Percentiles rank a stretch among this genome's conserved stretches.
Evolutionary conservation across 441 rosid genomes (phyloP).

Genomic region (Gossypium gossypioides): DNA sequence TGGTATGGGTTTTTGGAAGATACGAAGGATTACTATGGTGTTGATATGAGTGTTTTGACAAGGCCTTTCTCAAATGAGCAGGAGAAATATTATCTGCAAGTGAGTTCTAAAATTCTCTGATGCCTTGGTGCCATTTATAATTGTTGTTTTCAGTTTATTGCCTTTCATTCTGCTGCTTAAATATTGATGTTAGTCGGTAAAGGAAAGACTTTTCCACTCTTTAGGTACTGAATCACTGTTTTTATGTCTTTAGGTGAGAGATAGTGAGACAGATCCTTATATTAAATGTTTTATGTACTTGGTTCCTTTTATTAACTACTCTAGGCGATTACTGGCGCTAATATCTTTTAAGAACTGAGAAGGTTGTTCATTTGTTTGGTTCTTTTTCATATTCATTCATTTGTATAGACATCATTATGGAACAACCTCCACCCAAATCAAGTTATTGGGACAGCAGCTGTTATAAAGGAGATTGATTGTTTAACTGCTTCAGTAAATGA

Average conservation of each 20-base stretch:
- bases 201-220: background rate
- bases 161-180: background rate
- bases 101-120: slow-evolving; percentile 22
- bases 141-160: background rate
- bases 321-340: background rate
- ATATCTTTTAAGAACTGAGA: slow-evolving; percentile 1
- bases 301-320: background rate
- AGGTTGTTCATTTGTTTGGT: slow-evolving; percentile 1
- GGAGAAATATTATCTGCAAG: slow-evolving; percentile 76
- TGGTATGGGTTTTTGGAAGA: slow-evolving; percentile 66
- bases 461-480: slow-evolving; percentile 79
- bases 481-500: slow-evolving; percentile 66
- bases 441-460: slow-evolving; percentile 62
- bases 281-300: background rate
- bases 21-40: slow-evolving; percentile 60
- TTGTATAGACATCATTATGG: slow-evolving; percentile 75
- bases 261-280: background rate
- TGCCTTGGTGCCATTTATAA: background rate
- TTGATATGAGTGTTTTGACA: slow-evolving; percentile 67
- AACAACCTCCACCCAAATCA: slow-evolving; percentile 85
- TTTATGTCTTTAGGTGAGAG: slow-evolving; percentile 2
- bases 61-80: slow-evolving; percentile 74
- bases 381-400: background rate
- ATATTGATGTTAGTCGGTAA: background rate
- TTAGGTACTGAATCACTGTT: background rate